These are phyloP conservation scores for Pleurotus eryngii DNA, from an alignment of 768 basidiomycete genomes.

Conservation along the genomic window DNA sequence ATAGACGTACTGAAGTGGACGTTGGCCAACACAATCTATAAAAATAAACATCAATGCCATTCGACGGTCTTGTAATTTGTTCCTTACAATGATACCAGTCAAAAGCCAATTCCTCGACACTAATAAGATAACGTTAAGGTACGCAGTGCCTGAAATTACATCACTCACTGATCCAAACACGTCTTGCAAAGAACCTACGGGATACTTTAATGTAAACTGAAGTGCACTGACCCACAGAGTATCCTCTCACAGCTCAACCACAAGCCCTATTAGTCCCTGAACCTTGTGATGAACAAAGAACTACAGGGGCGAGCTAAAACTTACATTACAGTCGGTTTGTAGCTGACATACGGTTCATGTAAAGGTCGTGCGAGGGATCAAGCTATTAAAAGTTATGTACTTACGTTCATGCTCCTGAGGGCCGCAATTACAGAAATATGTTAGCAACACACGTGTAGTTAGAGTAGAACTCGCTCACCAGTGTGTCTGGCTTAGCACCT, in stretches of 20 bases:
- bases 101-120: slow-evolving; percentile 42
- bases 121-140: slow-evolving; percentile 15
- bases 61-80: not conserved
- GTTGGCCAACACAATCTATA: slow-evolving; percentile 34
- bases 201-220: slow-evolving; percentile 1
- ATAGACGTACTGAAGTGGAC: slow-evolving; percentile 39
- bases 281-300: not conserved
- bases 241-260: slow-evolving; percentile 40
- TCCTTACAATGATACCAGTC: slow-evolving; percentile 39
- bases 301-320: slow-evolving; percentile 6
- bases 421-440: not conserved
- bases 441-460: not conserved
- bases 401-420: slow-evolving; percentile 41
- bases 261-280: slow-evolving; percentile 46
- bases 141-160: not conserved
- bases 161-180: slow-evolving; percentile 45
- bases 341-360: slow-evolving; percentile 27
- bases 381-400: slow-evolving; percentile 2
- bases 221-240: not conserved
- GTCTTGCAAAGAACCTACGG: slow-evolving; percentile 49
- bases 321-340: slow-evolving; percentile 50
- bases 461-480: slow-evolving; percentile 30
- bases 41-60: not conserved
- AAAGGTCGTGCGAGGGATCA: slow-evolving; percentile 5
- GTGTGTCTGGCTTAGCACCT: slow-evolving; percentile 31